Evolutionary conservation across 306 rosid genomes (phyloP), one percentile per base, ranked within the genome.

Genomic region (Rosa lucieae): DNA sequence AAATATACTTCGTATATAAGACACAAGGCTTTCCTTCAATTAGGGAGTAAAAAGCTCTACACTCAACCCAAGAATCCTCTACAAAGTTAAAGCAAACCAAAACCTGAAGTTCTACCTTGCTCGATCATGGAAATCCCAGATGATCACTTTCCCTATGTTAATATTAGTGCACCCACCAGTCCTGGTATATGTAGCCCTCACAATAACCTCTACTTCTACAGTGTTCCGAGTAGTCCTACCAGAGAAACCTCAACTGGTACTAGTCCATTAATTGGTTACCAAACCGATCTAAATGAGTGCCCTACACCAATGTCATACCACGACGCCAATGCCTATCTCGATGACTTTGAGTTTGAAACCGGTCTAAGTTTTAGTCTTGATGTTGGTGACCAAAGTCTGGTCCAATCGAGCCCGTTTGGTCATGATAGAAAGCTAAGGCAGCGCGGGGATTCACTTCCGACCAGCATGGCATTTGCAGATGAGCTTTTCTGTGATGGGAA

Each of bases 221-320:
- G 98, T 76, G 91, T 79, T 52, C 97, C 97, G 78, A 84, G 87
- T 26, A 94, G 98, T 90, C 97, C 94, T 78, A 81, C 55, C 68
- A 59, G 44, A 58, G 59, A 75, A 20, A 32, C 51, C 9, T 69
- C 81, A 52, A 7, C 11, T 14, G 74, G 52, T 68, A 49, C 79
- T 39, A 67, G 48, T 75, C 70, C 14, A 0, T 37, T 26, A 26
- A 26, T 29, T 58, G 88, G 85, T 73, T 82, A 29, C 80, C 86
- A 62, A 44, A 78, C 91, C 12, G 83, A 63, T 42, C 83, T 14
- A 12, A 39, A 21, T 56, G 77, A 75, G 26, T 29, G 39, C 7
- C 40, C 83, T 12, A 67, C 91, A 29, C 53, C 89, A 51, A 82
- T 63, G 78, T 76, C 81, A 48, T 75, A 79, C 69, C 86, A 85